These are phyloP conservation scores for Boletus rufocinnamomeus DNA, from an alignment of 768 basidiomycete genomes.

Conservation along the genomic window DNA sequence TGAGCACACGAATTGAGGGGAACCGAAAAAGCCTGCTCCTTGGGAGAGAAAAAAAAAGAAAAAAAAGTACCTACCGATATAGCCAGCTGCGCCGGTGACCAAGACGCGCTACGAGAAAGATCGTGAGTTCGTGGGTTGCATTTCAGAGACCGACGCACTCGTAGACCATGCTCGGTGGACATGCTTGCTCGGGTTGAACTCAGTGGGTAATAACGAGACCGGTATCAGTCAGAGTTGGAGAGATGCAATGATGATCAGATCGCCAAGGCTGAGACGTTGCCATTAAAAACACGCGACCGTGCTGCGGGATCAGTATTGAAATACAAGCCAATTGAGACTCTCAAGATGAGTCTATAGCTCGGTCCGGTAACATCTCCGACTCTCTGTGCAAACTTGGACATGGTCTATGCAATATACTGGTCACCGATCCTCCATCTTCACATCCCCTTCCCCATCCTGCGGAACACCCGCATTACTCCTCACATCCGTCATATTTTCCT, in stretches of 20 bases:
- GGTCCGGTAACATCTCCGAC: no score
- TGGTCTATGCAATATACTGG: not conserved
- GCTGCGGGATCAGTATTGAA: not conserved
- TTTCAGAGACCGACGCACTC: constrained; percentile 41
- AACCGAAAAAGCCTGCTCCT: not conserved
- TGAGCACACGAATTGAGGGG: constrained; percentile 14
- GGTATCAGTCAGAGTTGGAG: constrained; percentile 2
- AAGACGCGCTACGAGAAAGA: constrained; percentile 52
- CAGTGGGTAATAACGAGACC: not conserved
- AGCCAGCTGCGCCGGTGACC: constrained; percentile 83
- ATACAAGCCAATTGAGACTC: not conserved
- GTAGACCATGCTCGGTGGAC: constrained; percentile 40
- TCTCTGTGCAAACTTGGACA: no score
- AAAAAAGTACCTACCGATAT: constrained; percentile 63
- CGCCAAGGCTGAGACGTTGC: constrained; percentile 1
- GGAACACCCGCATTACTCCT: constrained; percentile 15
- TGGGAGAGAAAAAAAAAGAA: constrained; percentile 3
- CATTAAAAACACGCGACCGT: constrained; percentile 19
- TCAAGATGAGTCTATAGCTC: no score
- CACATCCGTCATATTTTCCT: constrained; percentile 25
- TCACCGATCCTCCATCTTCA: constrained; percentile 50
- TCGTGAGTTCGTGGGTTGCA: constrained; percentile 10
- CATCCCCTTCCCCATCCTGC: constrained; percentile 45
- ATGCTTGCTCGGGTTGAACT: constrained; percentile 19
- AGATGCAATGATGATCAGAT: constrained; percentile 4